phyloP scores from a whole-genome alignment of 495 filamentous ascomycete species.

The Darksidea phi region DNA sequence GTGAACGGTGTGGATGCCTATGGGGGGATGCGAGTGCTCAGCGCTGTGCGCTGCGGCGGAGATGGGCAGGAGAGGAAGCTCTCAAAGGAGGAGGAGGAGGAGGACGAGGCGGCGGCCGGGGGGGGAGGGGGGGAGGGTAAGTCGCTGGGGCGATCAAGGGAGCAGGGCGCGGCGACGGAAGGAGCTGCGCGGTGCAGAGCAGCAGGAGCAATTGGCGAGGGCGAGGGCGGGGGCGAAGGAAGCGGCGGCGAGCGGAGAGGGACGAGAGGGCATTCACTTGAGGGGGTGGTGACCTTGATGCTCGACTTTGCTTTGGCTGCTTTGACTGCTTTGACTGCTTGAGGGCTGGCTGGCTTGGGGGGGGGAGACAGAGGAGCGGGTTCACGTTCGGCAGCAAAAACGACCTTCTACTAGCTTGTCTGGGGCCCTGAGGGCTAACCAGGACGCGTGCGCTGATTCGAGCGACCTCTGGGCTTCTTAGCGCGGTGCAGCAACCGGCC shows the following conservation, averaged over 20 bases:
- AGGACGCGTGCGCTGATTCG: too few relatives aligned
- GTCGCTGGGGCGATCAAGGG: constrained; percentile 14
- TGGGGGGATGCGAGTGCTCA: constrained; percentile 12
- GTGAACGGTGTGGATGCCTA: not conserved
- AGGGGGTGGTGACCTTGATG: not conserved
- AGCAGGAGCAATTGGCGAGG: constrained; percentile 13
- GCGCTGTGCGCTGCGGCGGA: not conserved
- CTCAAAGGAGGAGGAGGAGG: constrained; percentile 34
- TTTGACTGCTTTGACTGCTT: too few relatives aligned
- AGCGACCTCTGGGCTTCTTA: not conserved
- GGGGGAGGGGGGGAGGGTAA: constrained; percentile 9
- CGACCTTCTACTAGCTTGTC: too few relatives aligned
- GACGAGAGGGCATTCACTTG: not conserved
- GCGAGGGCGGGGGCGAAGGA: not conserved
- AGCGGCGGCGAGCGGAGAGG: not conserved
- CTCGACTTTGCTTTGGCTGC: too few relatives aligned
- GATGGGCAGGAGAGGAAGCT: too few relatives aligned
- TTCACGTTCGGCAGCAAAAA: constrained; percentile 3
- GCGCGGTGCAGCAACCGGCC: not conserved
- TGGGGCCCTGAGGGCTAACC: too few relatives aligned
- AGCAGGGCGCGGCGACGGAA: not conserved
- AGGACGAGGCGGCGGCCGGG: constrained; percentile 25
- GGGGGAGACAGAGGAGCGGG: constrained; percentile 1
- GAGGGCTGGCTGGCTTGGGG: too few relatives aligned
- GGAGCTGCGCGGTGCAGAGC: not conserved